phyloP scores from a whole-genome alignment of 257 asterid genomes.

The Gynochthodes officinalis region DNA sequence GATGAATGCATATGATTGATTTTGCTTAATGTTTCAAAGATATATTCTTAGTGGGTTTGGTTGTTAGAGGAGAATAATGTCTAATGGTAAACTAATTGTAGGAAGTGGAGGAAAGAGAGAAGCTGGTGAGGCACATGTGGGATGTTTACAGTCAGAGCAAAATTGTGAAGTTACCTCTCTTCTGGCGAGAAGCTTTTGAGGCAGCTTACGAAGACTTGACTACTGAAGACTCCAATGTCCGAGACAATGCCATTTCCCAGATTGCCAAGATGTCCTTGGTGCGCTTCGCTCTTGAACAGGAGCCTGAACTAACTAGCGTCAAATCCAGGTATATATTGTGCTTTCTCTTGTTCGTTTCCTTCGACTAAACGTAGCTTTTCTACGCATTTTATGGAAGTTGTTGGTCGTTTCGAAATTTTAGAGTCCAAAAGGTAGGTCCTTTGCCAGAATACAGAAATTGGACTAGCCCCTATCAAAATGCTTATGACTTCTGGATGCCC shows the following conservation, averaged over 20 bases:
- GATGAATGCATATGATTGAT: neutral
- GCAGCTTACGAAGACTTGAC: conserved; percentile 90
- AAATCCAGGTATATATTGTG: conserved; percentile 32
- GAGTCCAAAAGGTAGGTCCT: neutral
- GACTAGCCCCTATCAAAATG: neutral
- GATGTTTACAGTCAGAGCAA: conserved; percentile 71
- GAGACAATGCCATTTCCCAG: conserved; percentile 64
- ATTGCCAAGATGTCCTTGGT: conserved; percentile 83
- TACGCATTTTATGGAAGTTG: neutral
- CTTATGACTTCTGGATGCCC: neutral
- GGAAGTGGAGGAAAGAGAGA: conserved; percentile 93
- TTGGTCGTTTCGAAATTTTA: neutral
- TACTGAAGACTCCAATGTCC: conserved; percentile 46
- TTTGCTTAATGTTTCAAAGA: neutral
- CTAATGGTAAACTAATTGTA: conserved; percentile 16
- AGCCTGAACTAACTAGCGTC: conserved; percentile 34
- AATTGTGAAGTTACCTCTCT: conserved; percentile 50
- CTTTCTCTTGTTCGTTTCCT: neutral
- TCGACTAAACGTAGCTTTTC: neutral
- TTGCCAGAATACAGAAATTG: neutral
- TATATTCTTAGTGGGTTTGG: neutral
- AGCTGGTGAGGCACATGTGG: conserved; percentile 89
- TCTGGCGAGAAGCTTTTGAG: conserved; percentile 91
- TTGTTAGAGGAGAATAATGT: neutral
- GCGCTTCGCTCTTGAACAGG: conserved; percentile 36